These are phyloP conservation scores for Yamadazyma kitorensis DNA, from an alignment of 805 yeast genomes.

Conservation along the genomic window DNA sequence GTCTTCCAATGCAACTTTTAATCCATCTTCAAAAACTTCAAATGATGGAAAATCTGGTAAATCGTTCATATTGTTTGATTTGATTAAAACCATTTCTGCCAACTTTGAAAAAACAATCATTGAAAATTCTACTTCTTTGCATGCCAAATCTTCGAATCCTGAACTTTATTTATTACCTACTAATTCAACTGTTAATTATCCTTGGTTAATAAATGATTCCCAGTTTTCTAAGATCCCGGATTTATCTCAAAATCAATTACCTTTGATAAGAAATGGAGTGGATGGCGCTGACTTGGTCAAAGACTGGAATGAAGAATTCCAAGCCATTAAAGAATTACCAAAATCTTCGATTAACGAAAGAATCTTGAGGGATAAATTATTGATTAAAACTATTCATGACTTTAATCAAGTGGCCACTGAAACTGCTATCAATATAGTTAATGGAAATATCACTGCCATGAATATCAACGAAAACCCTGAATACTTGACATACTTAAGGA, in stretches of 20 bases:
- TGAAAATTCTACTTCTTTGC: constrained; percentile 46
- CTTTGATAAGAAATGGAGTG: constrained; percentile 50
- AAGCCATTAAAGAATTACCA: constrained; percentile 73
- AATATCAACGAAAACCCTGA: constrained; percentile 69
- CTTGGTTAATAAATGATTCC: constrained; percentile 71
- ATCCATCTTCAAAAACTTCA: constrained; percentile 54
- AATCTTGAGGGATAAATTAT: constrained; percentile 69
- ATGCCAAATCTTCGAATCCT: constrained; percentile 39
- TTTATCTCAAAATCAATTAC: constrained; percentile 57
- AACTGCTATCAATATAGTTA: constrained; percentile 74
- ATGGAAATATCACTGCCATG: constrained; percentile 73
- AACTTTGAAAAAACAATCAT: constrained; percentile 52
- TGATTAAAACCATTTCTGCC: constrained; percentile 67
- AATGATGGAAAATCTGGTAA: constrained; percentile 34
- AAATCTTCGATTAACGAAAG: constrained; percentile 58
- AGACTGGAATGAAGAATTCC: constrained; percentile 92
- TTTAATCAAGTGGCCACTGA: constrained; percentile 73
- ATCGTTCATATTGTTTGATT: constrained; percentile 53
- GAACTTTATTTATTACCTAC: constrained; percentile 62
- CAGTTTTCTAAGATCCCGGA: constrained; percentile 43
- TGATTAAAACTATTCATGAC: constrained; percentile 69
- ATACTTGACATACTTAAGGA: constrained; percentile 67
- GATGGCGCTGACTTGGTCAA: constrained; percentile 58
- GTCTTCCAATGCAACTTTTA: constrained; percentile 65
- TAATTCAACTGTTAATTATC: constrained; percentile 58